These are phyloP conservation scores for Saccharomycopsis hybrid DNA, from an alignment of 1,139 yeast genomes.

Conservation along the genomic window DNA sequence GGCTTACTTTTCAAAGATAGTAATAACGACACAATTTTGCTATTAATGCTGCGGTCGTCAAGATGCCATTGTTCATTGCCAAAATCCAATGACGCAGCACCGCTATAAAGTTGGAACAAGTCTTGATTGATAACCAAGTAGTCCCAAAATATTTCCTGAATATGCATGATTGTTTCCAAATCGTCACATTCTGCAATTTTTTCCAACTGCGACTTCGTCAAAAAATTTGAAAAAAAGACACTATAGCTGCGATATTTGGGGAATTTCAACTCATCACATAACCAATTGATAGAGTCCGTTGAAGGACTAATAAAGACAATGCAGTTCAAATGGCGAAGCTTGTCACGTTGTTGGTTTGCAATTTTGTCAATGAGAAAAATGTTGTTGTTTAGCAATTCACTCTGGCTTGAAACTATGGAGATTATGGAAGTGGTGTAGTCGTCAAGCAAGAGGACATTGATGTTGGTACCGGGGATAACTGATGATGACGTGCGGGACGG, in stretches of 20 bases:
- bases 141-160: conserved; percentile 81
- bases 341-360: conserved; percentile 57
- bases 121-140: conserved; percentile 68
- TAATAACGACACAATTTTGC: conserved; percentile 56
- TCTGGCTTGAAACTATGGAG: conserved; percentile 83
- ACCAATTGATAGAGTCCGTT: conserved; percentile 49
- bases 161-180: conserved; percentile 66
- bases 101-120: conserved; percentile 36
- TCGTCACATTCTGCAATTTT: conserved; percentile 87
- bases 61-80: too few relatives aligned
- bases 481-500: too few relatives aligned
- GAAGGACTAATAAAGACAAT: conserved; percentile 74
- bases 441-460: conserved; percentile 76
- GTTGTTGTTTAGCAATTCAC: conserved; percentile 73
- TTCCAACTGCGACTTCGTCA: conserved; percentile 73
- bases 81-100: neutral
- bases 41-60: conserved; percentile 22
- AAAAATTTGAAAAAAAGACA: conserved; percentile 67
- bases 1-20: conserved; percentile 76
- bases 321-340: conserved; percentile 79
- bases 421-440: conserved; percentile 72
- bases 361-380: conserved; percentile 72
- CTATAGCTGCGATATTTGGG: conserved; percentile 81
- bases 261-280: conserved; percentile 58
- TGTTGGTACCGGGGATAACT: conserved; percentile 39